A percentile compares a stretch with the other conserved stretches of the same genome.
Conservation (phyloP, 805 yeast species). For the Isabelozyma heimii region DNA sequence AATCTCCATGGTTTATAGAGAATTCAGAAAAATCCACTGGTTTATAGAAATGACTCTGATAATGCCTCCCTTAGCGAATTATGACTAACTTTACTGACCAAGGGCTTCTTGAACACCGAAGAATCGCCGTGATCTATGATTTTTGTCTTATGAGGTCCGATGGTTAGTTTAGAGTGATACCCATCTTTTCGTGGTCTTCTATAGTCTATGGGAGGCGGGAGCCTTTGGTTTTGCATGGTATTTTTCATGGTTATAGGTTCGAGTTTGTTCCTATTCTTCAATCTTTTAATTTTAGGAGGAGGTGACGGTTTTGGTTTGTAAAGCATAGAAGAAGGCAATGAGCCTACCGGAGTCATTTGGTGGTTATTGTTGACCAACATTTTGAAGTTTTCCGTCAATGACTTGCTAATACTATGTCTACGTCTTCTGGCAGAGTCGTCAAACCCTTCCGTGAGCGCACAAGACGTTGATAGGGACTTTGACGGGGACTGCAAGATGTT, state of each 20-base stretch:
- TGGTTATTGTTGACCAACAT: slow-evolving; percentile 14
- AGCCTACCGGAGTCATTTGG: not conserved
- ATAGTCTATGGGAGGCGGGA: slow-evolving; percentile 23
- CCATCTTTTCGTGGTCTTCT: slow-evolving; percentile 22
- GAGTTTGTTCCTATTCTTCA: not conserved
- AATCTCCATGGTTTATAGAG: too few species aligned
- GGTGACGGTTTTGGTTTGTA: not conserved
- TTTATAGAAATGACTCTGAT: slow-evolving; percentile 1
- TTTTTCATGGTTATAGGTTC: slow-evolving; percentile 24
- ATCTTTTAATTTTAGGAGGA: not conserved
- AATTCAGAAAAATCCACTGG: too few species aligned
- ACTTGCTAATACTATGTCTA: slow-evolving; percentile 20
- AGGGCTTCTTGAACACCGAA: slow-evolving; percentile 32
- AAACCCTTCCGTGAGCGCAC: not conserved
- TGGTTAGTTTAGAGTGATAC: slow-evolving; percentile 37
- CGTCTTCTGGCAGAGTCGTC: slow-evolving; percentile 1
- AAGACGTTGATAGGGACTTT: not conserved
- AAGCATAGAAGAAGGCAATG: not conserved
- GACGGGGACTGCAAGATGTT: not conserved
- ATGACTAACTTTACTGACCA: slow-evolving; percentile 42
- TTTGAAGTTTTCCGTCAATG: slow-evolving; percentile 28
- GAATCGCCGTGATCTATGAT: slow-evolving; percentile 44
- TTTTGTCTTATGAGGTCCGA: slow-evolving; percentile 41
- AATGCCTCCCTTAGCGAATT: slow-evolving; percentile 49
- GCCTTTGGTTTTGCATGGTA: slow-evolving; percentile 28